Evolutionary conservation across 768 basidiomycete genomes (phyloP), one percentile per base, ranked within the genome.

Genomic region (Leucosporidium yakuticum): DNA sequence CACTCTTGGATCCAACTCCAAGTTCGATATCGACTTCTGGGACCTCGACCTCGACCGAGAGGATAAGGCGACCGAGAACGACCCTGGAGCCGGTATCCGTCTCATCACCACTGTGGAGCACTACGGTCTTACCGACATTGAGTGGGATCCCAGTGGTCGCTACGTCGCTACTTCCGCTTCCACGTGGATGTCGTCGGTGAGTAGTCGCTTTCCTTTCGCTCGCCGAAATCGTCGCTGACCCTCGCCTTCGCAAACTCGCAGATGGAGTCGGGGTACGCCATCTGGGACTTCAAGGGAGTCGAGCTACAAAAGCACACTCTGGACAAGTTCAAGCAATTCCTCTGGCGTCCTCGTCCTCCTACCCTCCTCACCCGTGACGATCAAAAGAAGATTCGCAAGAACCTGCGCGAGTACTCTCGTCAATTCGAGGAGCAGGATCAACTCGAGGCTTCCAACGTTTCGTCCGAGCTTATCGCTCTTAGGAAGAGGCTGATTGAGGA

Each of bases 241-340:
- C n/a, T n/a, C n/a, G n/a, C 61, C 20, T 27, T 32, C 56, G 19
- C 31, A 11, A 2, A 55, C 63, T 50, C 62, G 39, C 74, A 97
- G 95, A 86, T 97, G 69, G 96, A 99, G 78, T 91, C 97, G 68
- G 96, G 96, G 47, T 99, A 87, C 77, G 88, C 88, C 15, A 86
- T 99, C 73, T 98, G 94, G 92, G 94, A 98, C 80, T 97, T 96
- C 85, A 88, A 89, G 62, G 96, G 95, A n/a, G 91, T 95, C 78
- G 82, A 93, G n/a, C 74, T 77, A 31, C 84, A 88, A 77, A 89
- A 90, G 77, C 87, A 88, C 60, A 86, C 92, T 66, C 82, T 89
- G 70, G 96, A 98, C 77, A 86, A 88, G 65, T 98, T 99, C 85
- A 99, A 99, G 82, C 96, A 99, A 79, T 92, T 98, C 80, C 85